phyloP scores from a whole-genome alignment of 352 stramenopile genomes.

The Phytophthora cactorum region DNA sequence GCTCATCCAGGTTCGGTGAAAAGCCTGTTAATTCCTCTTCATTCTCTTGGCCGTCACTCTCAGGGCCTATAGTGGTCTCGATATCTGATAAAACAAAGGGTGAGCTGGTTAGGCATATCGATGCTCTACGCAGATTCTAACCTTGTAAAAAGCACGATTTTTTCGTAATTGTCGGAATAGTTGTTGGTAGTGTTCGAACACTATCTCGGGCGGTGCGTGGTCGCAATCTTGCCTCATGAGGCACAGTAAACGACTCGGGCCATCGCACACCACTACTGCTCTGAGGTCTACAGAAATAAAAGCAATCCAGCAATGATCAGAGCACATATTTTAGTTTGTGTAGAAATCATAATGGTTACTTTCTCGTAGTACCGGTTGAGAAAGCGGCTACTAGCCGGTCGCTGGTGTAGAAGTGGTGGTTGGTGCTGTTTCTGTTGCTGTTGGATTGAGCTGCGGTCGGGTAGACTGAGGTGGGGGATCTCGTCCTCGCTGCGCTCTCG shows the following conservation, averaged over 20 bases:
- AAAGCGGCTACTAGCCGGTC: conserved; percentile 30
- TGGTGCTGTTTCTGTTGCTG: conserved; percentile 17
- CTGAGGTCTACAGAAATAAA: conserved; percentile 41
- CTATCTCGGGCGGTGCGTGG: conserved; percentile 61
- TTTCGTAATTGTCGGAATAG: conserved; percentile 13
- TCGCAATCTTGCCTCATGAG: conserved; percentile 40
- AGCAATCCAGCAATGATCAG: not conserved
- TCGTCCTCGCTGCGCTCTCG: conserved; percentile 13
- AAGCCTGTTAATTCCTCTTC: not conserved
- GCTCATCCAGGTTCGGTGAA: conserved; percentile 32
- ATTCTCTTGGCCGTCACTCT: not conserved
- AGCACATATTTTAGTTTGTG: not conserved
- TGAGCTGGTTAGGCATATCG: not conserved
- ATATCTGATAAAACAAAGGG: conserved; percentile 1
- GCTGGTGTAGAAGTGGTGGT: conserved; percentile 14
- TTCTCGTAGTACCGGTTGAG: conserved; percentile 17
- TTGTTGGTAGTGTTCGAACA: conserved; percentile 18
- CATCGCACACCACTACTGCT: conserved; percentile 56
- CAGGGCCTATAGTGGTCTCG: conserved; percentile 2
- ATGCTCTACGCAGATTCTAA: not conserved
- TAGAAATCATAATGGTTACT: not conserved
- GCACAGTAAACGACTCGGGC: conserved; percentile 11
- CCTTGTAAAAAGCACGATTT: conserved; percentile 32
- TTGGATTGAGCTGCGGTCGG: conserved; percentile 10
- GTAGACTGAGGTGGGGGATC: not conserved